Evolutionary conservation across 2,329 filamentous ascomycete species (phyloP), one percentile per base, ranked within the genome.

Genomic region (Xylaria sp.): DNA sequence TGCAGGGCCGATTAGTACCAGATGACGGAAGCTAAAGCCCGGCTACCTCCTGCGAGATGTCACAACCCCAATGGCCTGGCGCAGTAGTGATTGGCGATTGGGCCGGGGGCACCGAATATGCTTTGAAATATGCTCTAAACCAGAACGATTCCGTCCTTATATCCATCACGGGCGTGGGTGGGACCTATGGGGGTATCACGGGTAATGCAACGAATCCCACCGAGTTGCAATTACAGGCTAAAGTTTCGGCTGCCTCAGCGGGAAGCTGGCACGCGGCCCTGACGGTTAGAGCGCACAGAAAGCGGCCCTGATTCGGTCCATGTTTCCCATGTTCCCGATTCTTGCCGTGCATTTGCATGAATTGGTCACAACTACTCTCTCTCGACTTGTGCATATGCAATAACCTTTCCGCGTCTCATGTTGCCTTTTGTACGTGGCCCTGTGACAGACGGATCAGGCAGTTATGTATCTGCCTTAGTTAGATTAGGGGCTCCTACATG

Each of bases 171-270:
- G 6, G n/a, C n/a, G n/a, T 9, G n/a, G n/a, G 46, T 20, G n/a
- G 46, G 46, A 20, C n/a, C 46, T 20, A n/a, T 12, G n/a, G n/a
- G n/a, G n/a, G 7, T 55, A 48, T 33, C n/a, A 46, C 39, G 48
- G 28, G 66, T 64, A 62, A 69, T 71, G 68, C 68, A 71, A 64
- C 70, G 57, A 70, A 28, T 20, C 41, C 31, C 18, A 41, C 28
- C 43, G 36, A 68, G 20, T 70, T 75, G 71, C 67, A 75, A 67
- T 69, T 72, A 75, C 70, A 74, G 75, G 74, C 74, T 75, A 76
- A 76, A 75, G 62, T 70, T 62, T 70, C 72, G 69, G 74, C 48
- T 71, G 69, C 62, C 69, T 68, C 58, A 61, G 64, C 67, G 48
- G 58, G 62, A 71, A 70, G 64, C 60, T 57, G 41, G 41, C 25